These are phyloP conservation scores for Fraxinus anomala DNA, from an alignment of 257 asterid genomes.

Conservation along the genomic window DNA sequence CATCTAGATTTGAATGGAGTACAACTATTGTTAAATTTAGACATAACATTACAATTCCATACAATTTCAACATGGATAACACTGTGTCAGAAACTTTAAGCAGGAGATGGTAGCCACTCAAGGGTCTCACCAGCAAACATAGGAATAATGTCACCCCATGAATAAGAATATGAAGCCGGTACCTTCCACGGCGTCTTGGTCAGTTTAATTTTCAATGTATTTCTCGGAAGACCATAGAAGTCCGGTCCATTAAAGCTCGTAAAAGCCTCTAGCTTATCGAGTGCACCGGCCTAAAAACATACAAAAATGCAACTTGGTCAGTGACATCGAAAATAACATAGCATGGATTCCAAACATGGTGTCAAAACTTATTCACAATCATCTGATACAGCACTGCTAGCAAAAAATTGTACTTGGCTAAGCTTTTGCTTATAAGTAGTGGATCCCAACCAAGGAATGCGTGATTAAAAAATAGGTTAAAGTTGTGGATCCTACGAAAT, in stretches of 20 bases:
- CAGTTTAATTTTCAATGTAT: conserved; percentile 63
- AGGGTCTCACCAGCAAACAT: conserved; percentile 90
- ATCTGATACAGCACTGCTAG: background rate
- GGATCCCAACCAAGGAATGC: too few species aligned
- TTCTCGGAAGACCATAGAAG: conserved; percentile 84
- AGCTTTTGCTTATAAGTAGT: too few species aligned
- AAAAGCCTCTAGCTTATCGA: conserved; percentile 88
- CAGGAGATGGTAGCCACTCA: conserved; percentile 64
- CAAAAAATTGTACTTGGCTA: too few species aligned
- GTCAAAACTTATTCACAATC: background rate
- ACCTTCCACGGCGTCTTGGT: conserved; percentile 76
- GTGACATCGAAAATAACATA: background rate
- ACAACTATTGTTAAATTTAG: background rate
- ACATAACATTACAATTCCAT: background rate
- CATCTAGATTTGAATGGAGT: background rate
- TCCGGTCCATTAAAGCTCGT: conserved; percentile 96
- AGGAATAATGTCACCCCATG: conserved; percentile 69
- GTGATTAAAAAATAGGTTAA: too few species aligned
- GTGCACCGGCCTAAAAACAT: conserved; percentile 65
- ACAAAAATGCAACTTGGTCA: background rate
- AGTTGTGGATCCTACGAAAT: too few species aligned
- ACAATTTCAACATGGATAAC: background rate
- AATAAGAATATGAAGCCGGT: conserved; percentile 62
- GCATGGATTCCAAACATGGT: background rate
- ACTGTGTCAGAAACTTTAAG: conserved; percentile 17